Evolutionary conservation across 2,329 filamentous ascomycete species (phyloP), one percentile per base, ranked within the genome.

Genomic region (Blastomyces parvus): DNA sequence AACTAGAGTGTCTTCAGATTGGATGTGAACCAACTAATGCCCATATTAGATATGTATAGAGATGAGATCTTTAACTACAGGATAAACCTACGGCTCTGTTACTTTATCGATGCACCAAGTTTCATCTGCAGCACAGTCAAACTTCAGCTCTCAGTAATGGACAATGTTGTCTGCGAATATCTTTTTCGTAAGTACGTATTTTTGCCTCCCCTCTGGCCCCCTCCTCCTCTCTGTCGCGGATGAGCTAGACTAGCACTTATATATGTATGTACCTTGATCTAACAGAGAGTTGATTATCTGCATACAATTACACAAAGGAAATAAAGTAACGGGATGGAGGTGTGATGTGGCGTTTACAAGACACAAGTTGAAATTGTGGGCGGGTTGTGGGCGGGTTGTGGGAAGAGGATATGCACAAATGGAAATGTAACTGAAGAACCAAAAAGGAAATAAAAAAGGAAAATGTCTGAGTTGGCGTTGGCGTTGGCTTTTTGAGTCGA

Each of bases 371-470:
- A 42, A 42, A 42, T 42, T 42, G 13, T 42, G 40, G 40, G 17
- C 14, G 19, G 19, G n/a, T n/a, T n/a, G n/a, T n/a, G n/a, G n/a
- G n/a, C n/a, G n/a, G 17, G 13, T 19, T 42, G 40, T 14, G 14
- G 17, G 33, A 36, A 36, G 7, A 42, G 13, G 11, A 42, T 42
- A 42, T 42, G 14, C 14, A 42, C 13, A 42, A 5, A 42, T 42
- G 17, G 17, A 59, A 73, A 17, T 59, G 68, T 58, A 22, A 72
- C 71, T 19, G 70, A 0, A 67, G 67, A 57, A 19, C 53, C 1
- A 17, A 17, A 19, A 55, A 61, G 33, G 2, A 36, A 22, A 48
- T n/a, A 50, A 9, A 9, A 52, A 60, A 52, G 22, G 6, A 52
- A 55, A 55, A 55, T 17, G 13, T 55, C 17, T 19, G 52, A 55